Evolutionary conservation across 345 rosid species (phyloP), one percentile per base, ranked within the genome.

Genomic region (Carallia pectinifolia): DNA sequence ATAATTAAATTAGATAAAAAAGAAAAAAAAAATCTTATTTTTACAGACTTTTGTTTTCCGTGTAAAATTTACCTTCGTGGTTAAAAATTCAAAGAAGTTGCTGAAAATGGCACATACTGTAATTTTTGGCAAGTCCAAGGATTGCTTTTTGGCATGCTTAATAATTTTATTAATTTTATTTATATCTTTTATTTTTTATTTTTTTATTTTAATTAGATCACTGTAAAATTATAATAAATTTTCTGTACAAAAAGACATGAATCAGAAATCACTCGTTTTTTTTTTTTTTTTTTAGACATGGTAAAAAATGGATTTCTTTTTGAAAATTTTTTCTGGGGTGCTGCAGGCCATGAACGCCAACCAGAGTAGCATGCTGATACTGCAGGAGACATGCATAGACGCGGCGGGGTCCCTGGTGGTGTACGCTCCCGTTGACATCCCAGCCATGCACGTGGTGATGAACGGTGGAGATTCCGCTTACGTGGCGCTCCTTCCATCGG

Each of bases 351-450:
- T 89, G 88, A 89, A 85, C 86, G 78, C 99, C 19, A 90, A 81
- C 76, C 94, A 96, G 89, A 95, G 91, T 69, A 83, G 96, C 70
- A 96, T 96, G 98, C 72, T 96, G 65, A 92, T 96, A 64, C 82
- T 96, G 31, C 99, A 92, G 75, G 99, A 96, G 86, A 96, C 97
- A 1, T 90, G 93, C 85, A 86, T 86, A 71, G 99, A 96, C 87
- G 87, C 94, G 1, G 83, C 97, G 58, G 98, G 98, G 39, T 92
- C 99, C 53, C 89, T 90, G 75, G 96, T 96, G 5, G 99, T 96
- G 47, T 92, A 96, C 94, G 98, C 97, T 33, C 99, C 99, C 4
- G 98, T 96, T 23, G 99, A 96, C 83, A 85, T 92, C 1, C 93
- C 97, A 0, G 96, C 98, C 63, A 96, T 96, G 99, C 96, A 87